Evolutionary conservation across 768 basidiomycete species (phyloP), one percentile per base, ranked within the genome.

Genomic region (Coprinellus aureogranulatus): DNA sequence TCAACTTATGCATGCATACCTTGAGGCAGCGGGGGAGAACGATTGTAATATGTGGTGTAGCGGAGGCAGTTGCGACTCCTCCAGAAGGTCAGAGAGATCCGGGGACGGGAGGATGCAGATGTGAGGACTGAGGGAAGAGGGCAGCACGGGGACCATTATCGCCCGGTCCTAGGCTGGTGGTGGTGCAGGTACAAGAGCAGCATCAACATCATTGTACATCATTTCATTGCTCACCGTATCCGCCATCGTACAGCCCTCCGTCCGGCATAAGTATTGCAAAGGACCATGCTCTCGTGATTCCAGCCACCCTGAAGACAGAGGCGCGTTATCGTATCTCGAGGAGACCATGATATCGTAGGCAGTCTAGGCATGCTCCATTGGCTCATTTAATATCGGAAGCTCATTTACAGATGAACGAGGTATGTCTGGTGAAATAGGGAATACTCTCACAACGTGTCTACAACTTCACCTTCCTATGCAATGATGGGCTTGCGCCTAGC

Each of bases 1-100:
- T n/a, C n/a, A n/a, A n/a, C n/a, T n/a, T n/a, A n/a, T n/a, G n/a
- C n/a, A n/a, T n/a, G n/a, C 14, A 31, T 69, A 89, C 91, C 89
- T 79, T 91, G 85, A 0, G 89, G 86, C 51, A 93, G 75, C 11
- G 92, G 92, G 2, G n/a, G 90, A 89, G 65, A 93, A 93, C 2
- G 89, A 90, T 68, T 93, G 91, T 27, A 93, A 78, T 56, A 94
- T 82, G 62, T 87, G 78, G 31, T 85, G 83, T 14, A 93, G 73
- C 16, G 87, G 77, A 2, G 92, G 92, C 18, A 94, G 72, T 1
- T 82, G 81, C 9, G 84, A 79, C 1, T 76, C 66, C 27, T 75
- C 70, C 46, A 94, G 72, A 34, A 91, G 77, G 31, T 83, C 77
- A 49, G 74, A 70, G 30, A 94, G 81, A 72, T 94, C 91, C 41